Evolutionary conservation across 1,139 yeast species (phyloP), one percentile per base, ranked within the genome.

Genomic region (Scheffersomyces segobiensis): DNA sequence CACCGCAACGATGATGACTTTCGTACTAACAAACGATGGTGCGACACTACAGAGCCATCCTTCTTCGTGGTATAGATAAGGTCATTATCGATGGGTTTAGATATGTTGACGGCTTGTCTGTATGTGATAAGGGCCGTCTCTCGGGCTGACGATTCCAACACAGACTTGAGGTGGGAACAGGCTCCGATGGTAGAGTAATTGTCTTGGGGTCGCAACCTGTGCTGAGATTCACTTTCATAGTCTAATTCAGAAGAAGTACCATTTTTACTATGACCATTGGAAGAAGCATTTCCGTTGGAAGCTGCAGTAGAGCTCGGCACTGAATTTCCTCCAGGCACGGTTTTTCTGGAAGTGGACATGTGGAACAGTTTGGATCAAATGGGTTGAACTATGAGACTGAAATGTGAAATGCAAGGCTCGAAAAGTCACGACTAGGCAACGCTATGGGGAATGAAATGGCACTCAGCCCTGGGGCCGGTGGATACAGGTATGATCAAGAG

Each of bases 101-200:
- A 66, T 52, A 87, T 82, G 53, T 80, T 79, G 51, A 85, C 83
- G 0, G 88, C 90, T 57, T 86, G 85, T 53, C 78, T 74, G 66
- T 87, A 87, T n/a, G 89, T 85, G 60, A 78, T 76, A 58, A 85
- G 70, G 5, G 86, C 88, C 5, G 85, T 84, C 3, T 83, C 86
- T 59, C 74, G 77, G 14, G 90, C 87, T 56, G 78, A 78, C 21
- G 89, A 81, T 32, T 78, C 77, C 54, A 87, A 71, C 5, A 86
- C 87, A 60, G 84, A 81, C 21, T 74, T 68, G 22, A 87, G 71
- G 68, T 87, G 92, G 12, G 78, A 71, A 68, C 92, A 87, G 1
- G 87, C 79, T 20, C 73, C 73, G 53, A 83, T 71, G 56, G 68
- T 65, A 26, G 74, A 65, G 57, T 64, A 75, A 58, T 69, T 71